These are phyloP conservation scores for Canna indica DNA, from an alignment of 176 grass and related monocot species.

Conservation along the genomic window DNA sequence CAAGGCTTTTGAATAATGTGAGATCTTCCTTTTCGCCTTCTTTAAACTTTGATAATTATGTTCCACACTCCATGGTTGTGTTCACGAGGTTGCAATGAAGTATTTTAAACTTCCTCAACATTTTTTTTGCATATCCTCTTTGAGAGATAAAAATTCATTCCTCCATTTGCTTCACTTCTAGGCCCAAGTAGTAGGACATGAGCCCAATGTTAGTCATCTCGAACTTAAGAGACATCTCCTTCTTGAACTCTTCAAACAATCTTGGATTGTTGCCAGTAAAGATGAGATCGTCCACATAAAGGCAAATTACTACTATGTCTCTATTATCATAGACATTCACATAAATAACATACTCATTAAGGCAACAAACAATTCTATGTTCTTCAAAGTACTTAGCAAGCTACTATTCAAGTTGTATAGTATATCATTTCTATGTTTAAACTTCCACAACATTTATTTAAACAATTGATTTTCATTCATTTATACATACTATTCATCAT, in stretches of 20 bases:
- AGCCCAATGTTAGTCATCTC: no score
- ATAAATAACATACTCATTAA: conserved; percentile 13
- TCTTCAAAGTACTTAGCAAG: no score
- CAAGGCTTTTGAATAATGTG: no score
- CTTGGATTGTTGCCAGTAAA: conserved; percentile 1
- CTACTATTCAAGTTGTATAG: no score
- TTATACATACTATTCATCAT: no score
- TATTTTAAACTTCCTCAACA: conserved; percentile 15
- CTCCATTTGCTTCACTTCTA: not conserved
- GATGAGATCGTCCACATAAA: conserved; percentile 14
- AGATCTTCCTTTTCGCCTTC: no score
- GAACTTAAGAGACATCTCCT: not conserved
- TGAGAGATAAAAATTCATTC: not conserved
- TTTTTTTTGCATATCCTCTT: conserved; percentile 4
- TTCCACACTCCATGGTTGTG: conserved; percentile 7
- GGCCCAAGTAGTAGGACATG: not conserved
- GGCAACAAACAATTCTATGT: not conserved
- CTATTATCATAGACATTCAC: not conserved
- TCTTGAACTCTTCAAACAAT: conserved; percentile 9
- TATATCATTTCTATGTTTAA: no score
- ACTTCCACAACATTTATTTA: no score
- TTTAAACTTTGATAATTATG: not conserved
- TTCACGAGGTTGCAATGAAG: not conserved
- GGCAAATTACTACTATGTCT: not conserved
- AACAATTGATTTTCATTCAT: no score